phyloP scores from a whole-genome alignment of 1,139 yeast genomes.

The Taphrina populina region DNA sequence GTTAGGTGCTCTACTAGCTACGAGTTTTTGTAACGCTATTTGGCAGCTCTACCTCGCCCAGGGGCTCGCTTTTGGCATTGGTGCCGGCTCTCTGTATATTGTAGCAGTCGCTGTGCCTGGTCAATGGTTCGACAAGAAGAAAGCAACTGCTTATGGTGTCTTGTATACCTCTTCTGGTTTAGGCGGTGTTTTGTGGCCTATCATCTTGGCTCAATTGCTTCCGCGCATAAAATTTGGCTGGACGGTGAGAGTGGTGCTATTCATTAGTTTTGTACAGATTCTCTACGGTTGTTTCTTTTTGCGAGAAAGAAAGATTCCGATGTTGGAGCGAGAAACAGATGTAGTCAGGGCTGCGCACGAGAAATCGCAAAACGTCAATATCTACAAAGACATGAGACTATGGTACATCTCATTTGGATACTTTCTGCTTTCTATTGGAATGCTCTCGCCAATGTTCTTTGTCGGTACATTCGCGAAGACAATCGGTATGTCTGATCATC shows the following conservation, averaged over 20 bases:
- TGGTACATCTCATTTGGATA: slow-evolving; percentile 42
- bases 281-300: slow-evolving; percentile 44
- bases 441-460: slow-evolving; percentile 47
- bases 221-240: slow-evolving; percentile 53
- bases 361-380: slow-evolving; percentile 38
- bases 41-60: slow-evolving; percentile 60
- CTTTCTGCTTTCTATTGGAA: slow-evolving; percentile 45
- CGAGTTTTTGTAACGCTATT: slow-evolving; percentile 53
- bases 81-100: slow-evolving; percentile 46
- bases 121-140: slow-evolving; percentile 53
- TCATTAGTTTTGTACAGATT: slow-evolving; percentile 44
- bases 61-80: slow-evolving; percentile 57
- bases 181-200: slow-evolving; percentile 61
- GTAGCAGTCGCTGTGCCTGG: slow-evolving; percentile 45
- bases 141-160: slow-evolving; percentile 60
- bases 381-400: slow-evolving; percentile 44
- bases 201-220: slow-evolving; percentile 47
- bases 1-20: slow-evolving; percentile 54
- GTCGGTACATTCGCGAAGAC: slow-evolving; percentile 43
- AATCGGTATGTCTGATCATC: slow-evolving; percentile 38
- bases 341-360: slow-evolving; percentile 36
- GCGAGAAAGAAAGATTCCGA: slow-evolving; percentile 45
- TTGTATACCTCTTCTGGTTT: slow-evolving; percentile 62
- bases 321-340: slow-evolving; percentile 41
- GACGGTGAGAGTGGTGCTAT: slow-evolving; percentile 54